Conservation (phyloP, 257 asterid species). For the Jaltomata sinuosa region DNA sequence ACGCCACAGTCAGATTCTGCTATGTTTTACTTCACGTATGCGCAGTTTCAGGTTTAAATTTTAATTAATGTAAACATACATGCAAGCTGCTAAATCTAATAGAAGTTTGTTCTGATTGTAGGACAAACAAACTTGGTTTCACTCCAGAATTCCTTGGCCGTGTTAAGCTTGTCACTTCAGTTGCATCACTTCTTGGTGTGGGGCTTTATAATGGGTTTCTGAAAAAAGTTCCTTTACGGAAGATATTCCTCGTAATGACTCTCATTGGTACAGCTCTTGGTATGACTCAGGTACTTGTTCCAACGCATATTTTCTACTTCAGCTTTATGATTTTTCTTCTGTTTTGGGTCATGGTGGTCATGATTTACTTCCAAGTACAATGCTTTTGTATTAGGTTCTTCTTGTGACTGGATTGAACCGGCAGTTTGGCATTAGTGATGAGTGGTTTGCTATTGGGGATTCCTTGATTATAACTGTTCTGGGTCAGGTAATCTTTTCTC, state of each 20-base stretch:
- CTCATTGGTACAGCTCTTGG: conserved; percentile 73
- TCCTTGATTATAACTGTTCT: conserved; percentile 90
- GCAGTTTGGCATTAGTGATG: conserved; percentile 70
- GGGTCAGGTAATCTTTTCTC: conserved; percentile 50
- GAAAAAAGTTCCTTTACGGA: conserved; percentile 69
- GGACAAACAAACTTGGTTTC: conserved; percentile 87
- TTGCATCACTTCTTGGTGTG: conserved; percentile 89
- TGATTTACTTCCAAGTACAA: not conserved
- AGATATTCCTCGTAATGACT: conserved; percentile 72
- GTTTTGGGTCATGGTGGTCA: not conserved
- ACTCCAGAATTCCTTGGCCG: conserved; percentile 98
- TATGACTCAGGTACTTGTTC: conserved; percentile 66
- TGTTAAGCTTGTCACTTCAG: conserved; percentile 85
- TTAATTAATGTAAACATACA: not conserved
- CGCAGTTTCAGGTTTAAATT: conserved; percentile 1
- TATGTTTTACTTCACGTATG: conserved; percentile 96
- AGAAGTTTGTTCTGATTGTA: conserved; percentile 20
- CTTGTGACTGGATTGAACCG: conserved; percentile 87
- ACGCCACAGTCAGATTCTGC: conserved; percentile 98
- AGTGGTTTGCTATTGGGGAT: conserved; percentile 97
- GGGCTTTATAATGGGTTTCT: conserved; percentile 83
- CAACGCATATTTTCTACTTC: not conserved
- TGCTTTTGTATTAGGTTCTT: conserved; percentile 37
- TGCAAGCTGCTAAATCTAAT: conserved; percentile 1
- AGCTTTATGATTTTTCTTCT: not conserved